Percentiles rank a stretch among this genome's conserved stretches.
Evolutionary conservation across 2,329 filamentous ascomycete species (phyloP).

Genomic region (Biscogniauxia sp.): DNA sequence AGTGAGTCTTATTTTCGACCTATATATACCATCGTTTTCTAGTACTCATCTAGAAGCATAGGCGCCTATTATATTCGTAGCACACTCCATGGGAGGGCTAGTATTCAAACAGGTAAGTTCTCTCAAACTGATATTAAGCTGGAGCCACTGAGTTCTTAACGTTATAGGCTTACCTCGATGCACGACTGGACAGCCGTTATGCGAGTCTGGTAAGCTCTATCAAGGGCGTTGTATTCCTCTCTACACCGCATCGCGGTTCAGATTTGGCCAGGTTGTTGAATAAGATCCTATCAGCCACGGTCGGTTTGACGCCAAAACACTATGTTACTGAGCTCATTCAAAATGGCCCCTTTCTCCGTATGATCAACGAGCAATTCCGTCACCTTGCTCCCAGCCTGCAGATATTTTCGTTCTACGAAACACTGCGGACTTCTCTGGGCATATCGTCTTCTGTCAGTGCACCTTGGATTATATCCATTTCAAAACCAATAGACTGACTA

Average conservation of each 20-base stretch:
- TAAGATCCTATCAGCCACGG: slow-evolving; percentile 7
- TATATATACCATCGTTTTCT: not conserved
- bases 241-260: slow-evolving; percentile 10
- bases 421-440: slow-evolving; percentile 7
- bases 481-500: not conserved
- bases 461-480: not conserved
- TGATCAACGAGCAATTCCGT: slow-evolving; percentile 13
- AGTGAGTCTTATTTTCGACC: not conserved
- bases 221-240: slow-evolving; percentile 9
- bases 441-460: slow-evolving; percentile 3
- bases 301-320: slow-evolving; percentile 7
- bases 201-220: not conserved
- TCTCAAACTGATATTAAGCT: not conserved
- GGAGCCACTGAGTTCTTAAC: not conserved
- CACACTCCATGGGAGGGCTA: slow-evolving; percentile 15
- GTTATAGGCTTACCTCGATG: slow-evolving; percentile 8
- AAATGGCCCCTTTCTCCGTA: slow-evolving; percentile 3
- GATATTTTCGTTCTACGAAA: slow-evolving; percentile 16
- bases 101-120: slow-evolving; percentile 14
- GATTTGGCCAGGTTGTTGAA: slow-evolving; percentile 5
- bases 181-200: slow-evolving; percentile 7
- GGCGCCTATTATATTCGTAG: slow-evolving; percentile 8
- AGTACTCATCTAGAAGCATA: not conserved
- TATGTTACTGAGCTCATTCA: slow-evolving; percentile 8
- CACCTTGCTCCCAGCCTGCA: slow-evolving; percentile 8